phyloP scores from a whole-genome alignment of 495 filamentous ascomycete genomes.

The Neurospora africana region DNA sequence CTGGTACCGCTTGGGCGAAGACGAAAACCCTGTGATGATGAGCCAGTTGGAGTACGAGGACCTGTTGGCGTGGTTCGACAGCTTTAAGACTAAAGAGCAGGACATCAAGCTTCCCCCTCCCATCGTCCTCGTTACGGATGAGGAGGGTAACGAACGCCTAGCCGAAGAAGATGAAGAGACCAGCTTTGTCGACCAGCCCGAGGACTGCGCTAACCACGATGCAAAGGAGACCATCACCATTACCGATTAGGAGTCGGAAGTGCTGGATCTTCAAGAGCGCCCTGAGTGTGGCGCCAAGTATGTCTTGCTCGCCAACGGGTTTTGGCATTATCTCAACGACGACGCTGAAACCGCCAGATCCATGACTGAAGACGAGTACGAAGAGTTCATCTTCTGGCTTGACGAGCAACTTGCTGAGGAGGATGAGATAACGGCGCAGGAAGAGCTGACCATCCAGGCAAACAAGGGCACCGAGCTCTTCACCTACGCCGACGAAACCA shows the following conservation, averaged over 20 bases:
- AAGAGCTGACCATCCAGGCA: background rate
- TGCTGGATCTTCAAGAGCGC: background rate
- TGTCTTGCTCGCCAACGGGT: background rate
- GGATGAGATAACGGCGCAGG: background rate
- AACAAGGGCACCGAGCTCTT: background rate
- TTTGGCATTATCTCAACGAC: background rate
- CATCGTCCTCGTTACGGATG: rapidly evolving
- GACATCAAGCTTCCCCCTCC: background rate
- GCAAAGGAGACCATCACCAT: background rate
- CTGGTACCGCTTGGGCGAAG: background rate
- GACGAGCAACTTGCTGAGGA: background rate
- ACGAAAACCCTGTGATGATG: background rate
- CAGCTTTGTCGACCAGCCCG: background rate
- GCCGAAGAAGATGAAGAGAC: background rate
- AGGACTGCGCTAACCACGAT: background rate
- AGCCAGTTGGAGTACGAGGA: background rate
- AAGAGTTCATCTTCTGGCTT: background rate
- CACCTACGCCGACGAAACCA: rapidly evolving
- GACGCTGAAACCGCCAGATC: rapidly evolving
- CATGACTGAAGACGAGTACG: rapidly evolving
- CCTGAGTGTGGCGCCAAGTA: rapidly evolving
- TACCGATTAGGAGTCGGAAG: background rate
- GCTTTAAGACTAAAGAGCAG: background rate
- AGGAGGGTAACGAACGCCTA: background rate
- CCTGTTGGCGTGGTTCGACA: no score